phyloP scores from a whole-genome alignment of 2,329 filamentous ascomycete genomes.

The Diaporthe vexans region DNA sequence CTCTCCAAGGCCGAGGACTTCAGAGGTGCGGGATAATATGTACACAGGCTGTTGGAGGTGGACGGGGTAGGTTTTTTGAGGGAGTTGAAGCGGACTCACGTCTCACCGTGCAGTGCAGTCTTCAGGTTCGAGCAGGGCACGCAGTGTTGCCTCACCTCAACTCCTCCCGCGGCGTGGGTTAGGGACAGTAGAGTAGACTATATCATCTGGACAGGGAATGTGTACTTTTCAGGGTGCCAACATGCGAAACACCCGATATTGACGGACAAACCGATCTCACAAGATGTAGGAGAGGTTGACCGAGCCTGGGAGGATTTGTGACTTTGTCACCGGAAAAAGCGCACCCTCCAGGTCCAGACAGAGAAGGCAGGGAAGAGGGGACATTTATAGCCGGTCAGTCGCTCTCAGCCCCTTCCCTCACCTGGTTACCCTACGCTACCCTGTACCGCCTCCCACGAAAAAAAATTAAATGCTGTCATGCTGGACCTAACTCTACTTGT shows the following conservation, averaged over 20 bases:
- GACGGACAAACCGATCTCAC: neutral
- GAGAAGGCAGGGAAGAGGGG: neutral
- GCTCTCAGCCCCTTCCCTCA: neutral
- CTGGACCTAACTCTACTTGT: neutral
- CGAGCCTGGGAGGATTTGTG: neutral
- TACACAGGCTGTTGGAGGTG: neutral
- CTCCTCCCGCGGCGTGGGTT: neutral
- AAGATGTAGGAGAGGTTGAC: neutral
- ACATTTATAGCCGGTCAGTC: neutral
- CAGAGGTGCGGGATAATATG: neutral
- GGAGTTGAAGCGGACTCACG: neutral
- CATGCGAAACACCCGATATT: neutral
- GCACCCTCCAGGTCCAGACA: neutral
- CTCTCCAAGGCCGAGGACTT: no score
- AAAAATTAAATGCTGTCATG: neutral
- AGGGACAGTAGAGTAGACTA: neutral
- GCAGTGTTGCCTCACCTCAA: no score
- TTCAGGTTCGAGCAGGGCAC: neutral
- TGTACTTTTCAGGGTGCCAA: neutral
- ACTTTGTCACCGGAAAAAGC: neutral
- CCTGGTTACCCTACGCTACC: neutral
- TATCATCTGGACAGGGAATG: neutral
- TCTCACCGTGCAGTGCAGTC: neutral
- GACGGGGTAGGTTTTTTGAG: no score
- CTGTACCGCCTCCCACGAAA: neutral